Percentiles rank a stretch among this genome's conserved stretches.
Conservation (phyloP, 768 basidiomycete species). For the Mrakia frigida region DNA sequence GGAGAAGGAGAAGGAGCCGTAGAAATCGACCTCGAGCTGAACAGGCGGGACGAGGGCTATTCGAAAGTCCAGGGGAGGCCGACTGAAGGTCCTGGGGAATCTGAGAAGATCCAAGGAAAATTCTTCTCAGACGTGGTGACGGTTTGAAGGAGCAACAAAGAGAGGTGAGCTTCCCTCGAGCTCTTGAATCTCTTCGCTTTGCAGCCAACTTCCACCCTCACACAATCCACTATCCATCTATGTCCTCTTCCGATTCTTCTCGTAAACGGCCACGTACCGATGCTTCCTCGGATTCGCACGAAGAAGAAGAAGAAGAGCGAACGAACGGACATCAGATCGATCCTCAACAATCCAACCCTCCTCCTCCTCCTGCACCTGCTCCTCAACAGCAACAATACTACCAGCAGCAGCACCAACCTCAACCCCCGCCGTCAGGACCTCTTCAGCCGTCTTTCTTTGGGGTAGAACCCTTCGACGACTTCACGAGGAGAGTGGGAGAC, state of each 20-base stretch:
- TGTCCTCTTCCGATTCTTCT: not conserved
- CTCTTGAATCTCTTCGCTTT: not conserved
- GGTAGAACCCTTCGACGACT: conserved; percentile 86
- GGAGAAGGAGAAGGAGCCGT: not conserved
- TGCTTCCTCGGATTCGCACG: not conserved
- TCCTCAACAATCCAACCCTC: not conserved
- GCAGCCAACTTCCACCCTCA: not conserved
- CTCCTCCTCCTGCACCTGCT: not conserved
- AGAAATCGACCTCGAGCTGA: not conserved
- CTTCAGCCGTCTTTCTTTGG: conserved; percentile 64
- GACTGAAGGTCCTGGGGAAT: too few species aligned
- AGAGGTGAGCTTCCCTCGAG: not conserved
- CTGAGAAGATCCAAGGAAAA: too few species aligned
- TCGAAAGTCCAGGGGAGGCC: too few species aligned
- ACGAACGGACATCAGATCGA: conserved; percentile 1
- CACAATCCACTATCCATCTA: not conserved
- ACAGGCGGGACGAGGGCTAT: too few species aligned
- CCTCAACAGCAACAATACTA: not conserved
- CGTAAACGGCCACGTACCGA: not conserved
- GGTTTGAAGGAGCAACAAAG: too few species aligned
- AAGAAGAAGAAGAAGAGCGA: not conserved
- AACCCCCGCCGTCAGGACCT: not conserved
- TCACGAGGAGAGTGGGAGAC: conserved; percentile 84
- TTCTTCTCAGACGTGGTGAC: too few species aligned
- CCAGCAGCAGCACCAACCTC: not conserved